Conservation (phyloP, 2,329 filamentous ascomycete species). For the Macrophomina tecta region DNA sequence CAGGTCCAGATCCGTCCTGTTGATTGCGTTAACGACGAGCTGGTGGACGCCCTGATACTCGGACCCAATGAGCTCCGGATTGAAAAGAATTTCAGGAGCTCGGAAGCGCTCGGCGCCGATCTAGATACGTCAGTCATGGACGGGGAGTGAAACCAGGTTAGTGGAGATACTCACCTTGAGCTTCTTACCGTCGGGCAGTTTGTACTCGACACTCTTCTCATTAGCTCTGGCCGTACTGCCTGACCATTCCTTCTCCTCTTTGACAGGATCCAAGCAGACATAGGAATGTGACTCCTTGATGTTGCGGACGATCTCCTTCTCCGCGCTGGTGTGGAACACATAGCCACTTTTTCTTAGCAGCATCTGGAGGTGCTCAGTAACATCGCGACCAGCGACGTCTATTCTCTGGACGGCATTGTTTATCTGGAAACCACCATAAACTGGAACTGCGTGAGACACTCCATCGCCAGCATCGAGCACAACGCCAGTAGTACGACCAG, state of each 20-base stretch:
- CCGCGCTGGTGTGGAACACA: constrained; percentile 95
- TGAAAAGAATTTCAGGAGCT: constrained; percentile 95
- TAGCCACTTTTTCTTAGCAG: constrained; percentile 90
- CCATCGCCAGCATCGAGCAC: constrained; percentile 95
- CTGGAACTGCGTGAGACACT: constrained; percentile 94
- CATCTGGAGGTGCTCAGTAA: constrained; percentile 93
- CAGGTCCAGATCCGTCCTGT: constrained; percentile 91
- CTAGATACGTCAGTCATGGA: constrained; percentile 51
- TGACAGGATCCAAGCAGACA: constrained; percentile 86
- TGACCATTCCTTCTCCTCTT: constrained; percentile 96
- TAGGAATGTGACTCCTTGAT: constrained; percentile 97
- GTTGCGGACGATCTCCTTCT: constrained; percentile 97
- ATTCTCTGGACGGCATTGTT: constrained; percentile 94
- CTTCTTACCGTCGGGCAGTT: constrained; percentile 89
- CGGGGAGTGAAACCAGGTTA: not conserved
- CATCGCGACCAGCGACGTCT: constrained; percentile 93
- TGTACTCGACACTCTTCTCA: constrained; percentile 83
- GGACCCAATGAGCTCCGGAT: constrained; percentile 93
- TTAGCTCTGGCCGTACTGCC: constrained; percentile 73
- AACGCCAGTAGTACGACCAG: constrained; percentile 92
- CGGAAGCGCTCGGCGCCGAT: constrained; percentile 93
- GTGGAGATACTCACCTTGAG: constrained; percentile 70
- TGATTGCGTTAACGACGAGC: constrained; percentile 96
- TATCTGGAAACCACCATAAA: constrained; percentile 97
- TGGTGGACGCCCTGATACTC: constrained; percentile 98